Evolutionary conservation across 1,284 basidiomycete genomes (phyloP).

Genomic region (Tilletia caries): DNA sequence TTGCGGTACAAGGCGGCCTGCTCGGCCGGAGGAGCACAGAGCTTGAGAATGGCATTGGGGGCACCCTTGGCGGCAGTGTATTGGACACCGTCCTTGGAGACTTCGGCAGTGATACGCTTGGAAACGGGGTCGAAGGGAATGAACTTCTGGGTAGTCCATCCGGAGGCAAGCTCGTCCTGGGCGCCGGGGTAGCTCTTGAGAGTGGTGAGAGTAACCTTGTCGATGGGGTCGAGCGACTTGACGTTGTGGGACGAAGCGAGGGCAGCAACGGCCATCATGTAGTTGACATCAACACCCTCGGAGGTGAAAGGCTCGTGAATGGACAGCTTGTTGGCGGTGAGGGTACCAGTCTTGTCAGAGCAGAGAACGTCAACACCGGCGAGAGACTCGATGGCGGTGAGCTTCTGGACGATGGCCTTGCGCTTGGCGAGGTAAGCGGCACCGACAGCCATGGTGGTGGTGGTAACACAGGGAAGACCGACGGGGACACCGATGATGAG

Average conservation of each 20-base stretch:
- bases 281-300: constrained; percentile 58
- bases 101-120: constrained; percentile 63
- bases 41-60: constrained; percentile 62
- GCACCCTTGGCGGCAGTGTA: constrained; percentile 62
- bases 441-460: constrained; percentile 61
- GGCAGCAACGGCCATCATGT: constrained; percentile 60
- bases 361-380: constrained; percentile 64
- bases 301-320: constrained; percentile 60
- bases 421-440: constrained; percentile 62
- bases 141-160: constrained; percentile 62
- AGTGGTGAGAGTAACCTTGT: constrained; percentile 61
- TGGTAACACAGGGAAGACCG: constrained; percentile 61
- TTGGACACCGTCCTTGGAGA: constrained; percentile 59
- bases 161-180: constrained; percentile 58
- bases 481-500: constrained; percentile 62
- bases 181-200: constrained; percentile 62
- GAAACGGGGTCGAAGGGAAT: constrained; percentile 63
- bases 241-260: constrained; percentile 62
- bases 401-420: constrained; percentile 65
- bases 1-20: constrained; percentile 57
- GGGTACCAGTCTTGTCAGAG: constrained; percentile 63
- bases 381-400: constrained; percentile 63
- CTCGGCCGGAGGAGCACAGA: constrained; percentile 56
- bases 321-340: constrained; percentile 64
- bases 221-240: constrained; percentile 62